Base-by-base conservation (phyloP, 345 rosid species). In the Dipteronia sinensis region DNA sequence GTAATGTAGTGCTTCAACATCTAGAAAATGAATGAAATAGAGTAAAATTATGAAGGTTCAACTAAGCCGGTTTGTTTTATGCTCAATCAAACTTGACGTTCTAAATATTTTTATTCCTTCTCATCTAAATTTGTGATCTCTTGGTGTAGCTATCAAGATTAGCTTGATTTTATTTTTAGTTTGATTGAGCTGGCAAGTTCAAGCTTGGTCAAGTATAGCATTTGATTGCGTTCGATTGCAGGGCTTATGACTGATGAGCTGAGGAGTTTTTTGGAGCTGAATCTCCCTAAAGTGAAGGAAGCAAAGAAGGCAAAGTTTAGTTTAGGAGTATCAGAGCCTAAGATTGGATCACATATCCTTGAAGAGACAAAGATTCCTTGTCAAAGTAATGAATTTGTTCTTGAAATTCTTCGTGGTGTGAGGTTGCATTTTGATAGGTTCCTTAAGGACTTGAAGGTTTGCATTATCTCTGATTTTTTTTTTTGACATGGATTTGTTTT, bases 401-500 rank as follows among this genome's bases (percentile, higher is more conserved):
- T 82, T 42, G 99, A 96, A 86, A 90, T 96, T 80, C 89, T 96
- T 61, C 92, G 99, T 51, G 98, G 98, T 74, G 90, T 92, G 44
- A 86, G 99, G 6, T 81, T 89, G 75, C 98, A 94, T 83, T 91
- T 96, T 49, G 92, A 88, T 74, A 87, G 87, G 73, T 92, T 92
- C 88, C 87, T 96, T 83, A 94, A 96, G 83, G 98, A 96, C 80
- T 73, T 96, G 38, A 95, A 95, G 96, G 99, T 94, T 72, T 82
- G 88, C 44, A 44, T 55, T 72, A 73, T 61, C 22, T 15, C 51
- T 9, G 46, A 10, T 65, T 23, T 47, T 74, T 23, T 66, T 62
- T 55, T 56, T 55, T 22, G 0, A n/a, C 29, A 51, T 47, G 40
- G 17, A 25, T 25, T 47, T 11, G 31, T 76, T 59, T 22, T 16